phyloP scores from a whole-genome alignment of 768 basidiomycete species.

The Suillus sp. region DNA sequence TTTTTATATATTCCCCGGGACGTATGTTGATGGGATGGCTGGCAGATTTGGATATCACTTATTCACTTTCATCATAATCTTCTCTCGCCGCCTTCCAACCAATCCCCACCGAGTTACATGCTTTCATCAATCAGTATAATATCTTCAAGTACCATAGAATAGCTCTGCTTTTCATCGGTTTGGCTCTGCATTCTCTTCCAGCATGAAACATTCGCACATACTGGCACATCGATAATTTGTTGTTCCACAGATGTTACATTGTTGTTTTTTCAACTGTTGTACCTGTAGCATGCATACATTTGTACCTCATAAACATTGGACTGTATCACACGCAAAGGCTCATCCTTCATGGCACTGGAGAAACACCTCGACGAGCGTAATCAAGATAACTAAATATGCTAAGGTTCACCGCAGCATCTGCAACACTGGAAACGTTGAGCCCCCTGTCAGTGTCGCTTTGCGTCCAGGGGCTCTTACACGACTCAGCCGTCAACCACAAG shows the following conservation, averaged over 20 bases:
- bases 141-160: slow-evolving; percentile 7
- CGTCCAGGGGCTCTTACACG: background rate
- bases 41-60: background rate
- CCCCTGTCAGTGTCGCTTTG: background rate
- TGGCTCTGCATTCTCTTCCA: background rate
- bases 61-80: background rate
- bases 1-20: background rate
- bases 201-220: background rate
- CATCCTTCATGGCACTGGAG: background rate
- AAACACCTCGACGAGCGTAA: background rate
- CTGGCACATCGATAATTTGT: slow-evolving; percentile 1
- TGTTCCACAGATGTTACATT: background rate
- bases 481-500: slow-evolving; percentile 36
- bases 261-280: slow-evolving; percentile 1
- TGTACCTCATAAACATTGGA: background rate
- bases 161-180: background rate
- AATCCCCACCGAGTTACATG: background rate
- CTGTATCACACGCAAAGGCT: background rate
- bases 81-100: background rate
- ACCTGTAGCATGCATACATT: background rate
- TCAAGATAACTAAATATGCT: background rate
- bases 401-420: background rate
- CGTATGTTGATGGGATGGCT: slow-evolving; percentile 3
- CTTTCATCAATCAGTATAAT: background rate
- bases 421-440: background rate